These are phyloP conservation scores for Aspergillus viridinutans DNA, from an alignment of 2,329 filamentous ascomycete genomes.

Conservation along the genomic window DNA sequence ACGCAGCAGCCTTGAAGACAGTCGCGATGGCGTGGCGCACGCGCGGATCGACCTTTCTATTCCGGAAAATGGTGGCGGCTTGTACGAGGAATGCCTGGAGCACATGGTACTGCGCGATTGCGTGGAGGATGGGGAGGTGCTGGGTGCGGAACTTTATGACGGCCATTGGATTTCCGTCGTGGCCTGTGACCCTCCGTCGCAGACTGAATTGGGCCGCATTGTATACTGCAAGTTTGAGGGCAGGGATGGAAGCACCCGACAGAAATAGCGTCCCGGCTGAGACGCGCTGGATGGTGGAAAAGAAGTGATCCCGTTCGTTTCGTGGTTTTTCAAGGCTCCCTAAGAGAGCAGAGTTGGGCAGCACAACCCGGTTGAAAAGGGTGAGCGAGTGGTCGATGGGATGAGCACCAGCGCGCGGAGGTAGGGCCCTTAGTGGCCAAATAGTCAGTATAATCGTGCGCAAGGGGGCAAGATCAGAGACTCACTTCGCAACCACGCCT, in stretches of 20 bases:
- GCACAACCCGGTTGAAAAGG: conserved; percentile 11
- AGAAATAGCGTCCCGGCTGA: background rate
- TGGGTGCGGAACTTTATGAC: background rate
- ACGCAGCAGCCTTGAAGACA: conserved; percentile 8
- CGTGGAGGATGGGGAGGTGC: conserved; percentile 1
- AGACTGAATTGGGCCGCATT: background rate
- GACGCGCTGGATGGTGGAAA: background rate
- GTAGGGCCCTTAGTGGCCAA: conserved; percentile 2
- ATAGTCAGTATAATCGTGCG: background rate
- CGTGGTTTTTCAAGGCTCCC: conserved; percentile 8
- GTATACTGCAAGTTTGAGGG: background rate
- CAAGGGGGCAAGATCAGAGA: background rate
- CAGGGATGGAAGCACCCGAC: background rate
- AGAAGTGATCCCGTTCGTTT: background rate
- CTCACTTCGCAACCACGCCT: background rate
- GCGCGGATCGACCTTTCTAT: conserved; percentile 5
- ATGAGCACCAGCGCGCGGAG: conserved; percentile 1
- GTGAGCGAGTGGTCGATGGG: conserved; percentile 17
- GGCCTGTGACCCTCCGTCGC: background rate
- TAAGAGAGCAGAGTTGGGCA: conserved; percentile 12
- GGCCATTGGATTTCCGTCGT: background rate
- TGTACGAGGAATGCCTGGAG: conserved; percentile 4
- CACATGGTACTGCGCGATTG: conserved; percentile 2
- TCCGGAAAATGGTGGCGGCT: conserved; percentile 33
- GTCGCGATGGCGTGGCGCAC: conserved; percentile 11